Evolutionary conservation across 2,329 filamentous ascomycete species (phyloP).

Genomic region (Aureobasidium leucospermi): DNA sequence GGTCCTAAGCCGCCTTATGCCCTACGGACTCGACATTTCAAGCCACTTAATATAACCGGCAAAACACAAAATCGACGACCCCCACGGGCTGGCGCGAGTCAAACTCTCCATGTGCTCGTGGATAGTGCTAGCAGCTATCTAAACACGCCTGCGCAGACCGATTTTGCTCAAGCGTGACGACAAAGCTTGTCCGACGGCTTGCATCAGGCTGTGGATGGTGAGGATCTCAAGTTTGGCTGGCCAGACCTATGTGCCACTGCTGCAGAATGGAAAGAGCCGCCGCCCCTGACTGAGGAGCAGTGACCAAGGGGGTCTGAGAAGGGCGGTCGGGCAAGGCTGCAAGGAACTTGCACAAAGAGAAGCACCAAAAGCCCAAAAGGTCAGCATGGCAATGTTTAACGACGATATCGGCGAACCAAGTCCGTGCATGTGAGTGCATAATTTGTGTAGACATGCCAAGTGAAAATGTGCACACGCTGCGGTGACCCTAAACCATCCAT

Average conservation of each 20-base stretch:
- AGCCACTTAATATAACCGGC: conserved; percentile 11
- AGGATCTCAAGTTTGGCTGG: background rate
- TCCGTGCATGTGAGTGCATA: background rate
- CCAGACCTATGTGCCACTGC: conserved; percentile 1
- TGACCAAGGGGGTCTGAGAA: background rate
- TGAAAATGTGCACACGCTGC: background rate
- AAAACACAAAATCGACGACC: background rate
- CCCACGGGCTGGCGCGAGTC: background rate
- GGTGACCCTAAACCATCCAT: background rate
- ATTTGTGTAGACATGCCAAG: background rate
- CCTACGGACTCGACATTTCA: conserved; percentile 3
- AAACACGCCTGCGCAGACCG: background rate
- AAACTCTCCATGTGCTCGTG: background rate
- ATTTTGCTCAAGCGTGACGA: background rate
- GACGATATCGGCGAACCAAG: background rate
- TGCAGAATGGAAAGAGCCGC: background rate
- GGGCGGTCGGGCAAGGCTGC: background rate
- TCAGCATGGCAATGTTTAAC: background rate
- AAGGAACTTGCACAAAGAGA: background rate
- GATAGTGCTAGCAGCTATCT: background rate
- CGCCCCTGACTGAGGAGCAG: conserved; percentile 11
- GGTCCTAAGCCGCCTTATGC: background rate
- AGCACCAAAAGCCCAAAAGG: background rate
- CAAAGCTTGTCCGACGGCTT: conserved; percentile 8
- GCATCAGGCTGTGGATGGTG: background rate